Evolutionary conservation across 2,329 filamentous ascomycete species (phyloP), one percentile per base, ranked within the genome.

Genomic region (Escovopsis sp.): DNA sequence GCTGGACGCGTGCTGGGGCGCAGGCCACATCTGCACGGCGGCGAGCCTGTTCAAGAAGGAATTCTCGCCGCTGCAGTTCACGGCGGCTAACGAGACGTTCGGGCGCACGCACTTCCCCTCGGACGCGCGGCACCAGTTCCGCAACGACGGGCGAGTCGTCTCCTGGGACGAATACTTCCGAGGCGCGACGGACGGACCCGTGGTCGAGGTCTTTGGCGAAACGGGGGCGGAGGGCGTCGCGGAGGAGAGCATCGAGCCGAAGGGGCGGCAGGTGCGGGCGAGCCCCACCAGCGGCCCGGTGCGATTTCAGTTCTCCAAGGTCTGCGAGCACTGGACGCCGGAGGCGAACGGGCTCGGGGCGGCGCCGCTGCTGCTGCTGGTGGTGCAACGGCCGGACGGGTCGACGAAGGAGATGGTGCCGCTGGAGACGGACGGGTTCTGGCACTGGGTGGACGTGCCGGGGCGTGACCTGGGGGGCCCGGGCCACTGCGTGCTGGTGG

Each of bases 1-100:
- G 1, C 61, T 96, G 33, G 90, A 98, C 49, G 59, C 80, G 1
- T 96, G 88, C 52, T 98, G 90, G 90, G 90, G 90, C 27, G 84
- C 88, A 0, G 88, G 88, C 2, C 64, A 72, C 41, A 57, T 93
- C 8, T 57, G 65, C 30, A 63, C 49, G 15, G 43, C 36, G 34
- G 64, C 62, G 13, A 57, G 68, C 38, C 55, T 63, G 2, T 94
- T 86, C 58, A 69, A 69, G 30, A 70, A 79, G 45, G 52, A 62
- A 3, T 93, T 94, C 54, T 68, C 63, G 1, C 72, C 85, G 0
- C 55, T 65, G 7, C 57, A 70, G 43, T 80, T 80, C 46, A 70
- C 60, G 3, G 55, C 61, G 39, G 55, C 58, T 34, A 94, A 94
- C 51, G 79, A 88, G 36, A 70, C 80, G 21, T 94, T 98, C 49